A percentile compares a stretch with the other conserved stretches of the same genome.
Evolutionary conservation across 495 filamentous ascomycete species (phyloP).

Genomic region (Penicillium pulvis): DNA sequence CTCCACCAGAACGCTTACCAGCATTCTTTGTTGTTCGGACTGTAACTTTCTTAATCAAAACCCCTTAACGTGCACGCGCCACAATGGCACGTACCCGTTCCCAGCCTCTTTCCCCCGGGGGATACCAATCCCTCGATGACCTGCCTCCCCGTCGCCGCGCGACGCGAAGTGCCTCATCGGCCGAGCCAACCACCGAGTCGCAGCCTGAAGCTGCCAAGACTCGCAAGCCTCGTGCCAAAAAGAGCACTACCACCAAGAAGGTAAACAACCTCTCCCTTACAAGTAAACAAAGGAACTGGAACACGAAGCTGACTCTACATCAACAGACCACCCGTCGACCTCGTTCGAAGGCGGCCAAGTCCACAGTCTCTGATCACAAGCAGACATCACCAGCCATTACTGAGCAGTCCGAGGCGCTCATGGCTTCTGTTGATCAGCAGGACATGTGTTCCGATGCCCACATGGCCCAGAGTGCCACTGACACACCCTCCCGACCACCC

Average conservation of each 20-base stretch:
- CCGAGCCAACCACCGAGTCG: slow-evolving; percentile 3
- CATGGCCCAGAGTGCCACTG: neutral
- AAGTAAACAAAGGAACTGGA: neutral
- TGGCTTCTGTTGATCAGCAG: neutral
- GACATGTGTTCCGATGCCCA: neutral
- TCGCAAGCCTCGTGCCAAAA: slow-evolving; percentile 11
- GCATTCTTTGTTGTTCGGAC: neutral
- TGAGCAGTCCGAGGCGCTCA: neutral
- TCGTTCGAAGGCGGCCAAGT: neutral
- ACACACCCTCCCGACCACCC: neutral
- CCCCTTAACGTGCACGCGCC: neutral
- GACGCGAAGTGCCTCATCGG: slow-evolving; percentile 22
- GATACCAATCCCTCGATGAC: slow-evolving; percentile 17
- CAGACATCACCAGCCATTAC: neutral
- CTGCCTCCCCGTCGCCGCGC: slow-evolving; percentile 21
- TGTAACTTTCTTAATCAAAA: neutral
- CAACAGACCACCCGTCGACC: neutral
- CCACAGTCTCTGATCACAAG: neutral
- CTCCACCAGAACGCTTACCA: neutral
- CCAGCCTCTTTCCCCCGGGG: slow-evolving; percentile 15
- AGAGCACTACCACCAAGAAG: neutral
- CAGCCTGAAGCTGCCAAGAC: slow-evolving; percentile 7
- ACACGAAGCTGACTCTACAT: neutral
- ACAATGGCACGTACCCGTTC: slow-evolving; percentile 20
- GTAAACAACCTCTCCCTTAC: neutral